Base-by-base conservation (phyloP, 129 eudicot species). In the Flaveria trinervia region DNA sequence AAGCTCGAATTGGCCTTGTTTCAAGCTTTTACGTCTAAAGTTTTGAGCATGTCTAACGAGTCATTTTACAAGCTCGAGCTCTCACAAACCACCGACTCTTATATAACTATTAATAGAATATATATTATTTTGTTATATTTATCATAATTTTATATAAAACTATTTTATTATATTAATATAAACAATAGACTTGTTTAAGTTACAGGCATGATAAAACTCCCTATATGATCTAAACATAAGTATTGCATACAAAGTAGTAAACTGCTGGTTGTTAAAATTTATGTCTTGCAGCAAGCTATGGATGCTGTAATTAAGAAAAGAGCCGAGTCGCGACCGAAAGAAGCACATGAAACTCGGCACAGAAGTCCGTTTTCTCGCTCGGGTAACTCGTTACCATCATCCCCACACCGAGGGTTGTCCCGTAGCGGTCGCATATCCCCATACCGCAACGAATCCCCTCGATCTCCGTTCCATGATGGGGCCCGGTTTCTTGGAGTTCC, bases 401-500 rank as follows among this genome's bases (percentile, higher is more conserved):
- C 92, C 73, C 89, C 92, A 54, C 71, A 70, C 52, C 83, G 86
- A 26, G 85, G 86, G 18, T n/a, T 67, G 55, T 78, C 84, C 44
- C 76, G 85, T 16, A 83, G 90, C 43, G 91, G 95, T 4, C 83
- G 73, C 51, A 78, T 83, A 76, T 88, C 96, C 46, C 96, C 96
- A 2, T 86, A 83, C 73, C 84, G 96, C 26, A 90, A 88, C 30
- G 95, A 87, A 61, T 74, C 89, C 4, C 89, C 96, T 71, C 84
- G 84, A 45, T 88, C 95, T 25, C 88, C 94, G 5, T 90, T 87
- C 79, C 91, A 83, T 7, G 88, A 89, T 14, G 98, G 96, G 49
- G 88, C 84, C 25, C 88, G 90, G 13, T 89, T 89, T 87, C 92
- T 89, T 14, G 90, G 93, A 10, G 86, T 91, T 66, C 90, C 97